Base-by-base conservation (phyloP, 2,329 filamentous ascomycete genomes). In the Onygenales sp. region DNA sequence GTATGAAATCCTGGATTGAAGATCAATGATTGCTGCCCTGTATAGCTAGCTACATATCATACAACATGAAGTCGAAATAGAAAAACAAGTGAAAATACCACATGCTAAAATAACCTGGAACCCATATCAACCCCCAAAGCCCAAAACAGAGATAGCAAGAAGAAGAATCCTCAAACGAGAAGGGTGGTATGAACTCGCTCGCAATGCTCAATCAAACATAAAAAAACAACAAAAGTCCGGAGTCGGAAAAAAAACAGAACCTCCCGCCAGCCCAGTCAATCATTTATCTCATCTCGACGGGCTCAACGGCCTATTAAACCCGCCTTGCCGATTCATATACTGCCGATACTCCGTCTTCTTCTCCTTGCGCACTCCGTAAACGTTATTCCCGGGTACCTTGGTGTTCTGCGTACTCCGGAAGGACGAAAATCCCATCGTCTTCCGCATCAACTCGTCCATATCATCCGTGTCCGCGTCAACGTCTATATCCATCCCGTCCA, bases 291-390 rank as follows among this genome's bases (percentile, higher is more conserved):
- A 69, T 60, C 71, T 66, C 48, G 67, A 67, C 32, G 74, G 74
- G 63, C 74, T 76, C 59, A 77, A 66, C 32, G 75, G 74, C 57
- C 74, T 64, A 60, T 77, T 77, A 65, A 77, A 77, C 52, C 75
- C 75, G 54, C 74, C 74, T 33, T 68, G 59, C 58, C 75, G 74
- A 58, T 76, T 78, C 83, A 98, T 98, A 71, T 98, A 98, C 79
- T 98, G 93, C 61, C 93, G 80, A 66, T 96, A 97, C 75, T 94
- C 82, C 11, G 85, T 87, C 81, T 89, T 91, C 82, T 95, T 96
- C 73, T 93, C 89, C 77, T 93, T 96, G 60, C 85, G 78, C 51
- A 96, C 83, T 0, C 78, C 89, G 53, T 87, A 91, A 43, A 85
- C 82, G 65, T 90, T 83, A 66, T 98, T 98, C 2, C 93, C 93